Base-by-base conservation (phyloP, 495 filamentous ascomycete genomes). In the Xylaria intraflava region DNA sequence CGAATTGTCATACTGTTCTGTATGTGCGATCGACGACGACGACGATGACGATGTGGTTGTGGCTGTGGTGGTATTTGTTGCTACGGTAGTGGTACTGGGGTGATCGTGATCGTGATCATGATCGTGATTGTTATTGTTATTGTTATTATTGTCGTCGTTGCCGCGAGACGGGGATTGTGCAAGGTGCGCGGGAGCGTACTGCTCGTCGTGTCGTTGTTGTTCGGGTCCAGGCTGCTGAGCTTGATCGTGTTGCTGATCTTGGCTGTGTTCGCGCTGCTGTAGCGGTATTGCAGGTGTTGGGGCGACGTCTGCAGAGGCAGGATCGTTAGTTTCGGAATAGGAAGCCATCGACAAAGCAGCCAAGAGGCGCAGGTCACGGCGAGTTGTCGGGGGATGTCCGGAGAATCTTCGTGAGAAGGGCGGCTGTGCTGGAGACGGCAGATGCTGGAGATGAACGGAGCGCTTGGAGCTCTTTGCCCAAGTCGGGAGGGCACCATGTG, bases 381-480 rank as follows among this genome's bases (percentile, higher is more conserved):
- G 46, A 64, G 55, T 66, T 66, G 61, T 66, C 63, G 63, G 63
- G 52, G 60, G 63, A 66, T 66, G 48, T 61, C 60, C 63, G 63
- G 63, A 20, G 58, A 63, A 61, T 66, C 63, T 63, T 66, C 63
- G 63, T 66, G 61, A 66, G 60, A 66, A 55, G 33, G 51, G 35
- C 51, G 51, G 51, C 11, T 46, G 19, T 10, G 35, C n/a, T 31
- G 24, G 19, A 24, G 43, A 27, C 46, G n/a, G 16, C 16, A 17
- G 35, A 38, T 38, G 47, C 47, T 39, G 35, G 35, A 4, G 16
- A 2, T 8, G 31, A 9, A 7, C 23, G 27, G 22, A 36, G 47
- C 29, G 10, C 16, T 33, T 26, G 9, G 12, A 49, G 46, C 46
- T 48, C 30, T n/a, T 24, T 38, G 30, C 30, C 30, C 31, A 29